Evolutionary conservation across 768 basidiomycete genomes (phyloP), one percentile per base, ranked within the genome.

Genomic region (Termitomyces sp.): DNA sequence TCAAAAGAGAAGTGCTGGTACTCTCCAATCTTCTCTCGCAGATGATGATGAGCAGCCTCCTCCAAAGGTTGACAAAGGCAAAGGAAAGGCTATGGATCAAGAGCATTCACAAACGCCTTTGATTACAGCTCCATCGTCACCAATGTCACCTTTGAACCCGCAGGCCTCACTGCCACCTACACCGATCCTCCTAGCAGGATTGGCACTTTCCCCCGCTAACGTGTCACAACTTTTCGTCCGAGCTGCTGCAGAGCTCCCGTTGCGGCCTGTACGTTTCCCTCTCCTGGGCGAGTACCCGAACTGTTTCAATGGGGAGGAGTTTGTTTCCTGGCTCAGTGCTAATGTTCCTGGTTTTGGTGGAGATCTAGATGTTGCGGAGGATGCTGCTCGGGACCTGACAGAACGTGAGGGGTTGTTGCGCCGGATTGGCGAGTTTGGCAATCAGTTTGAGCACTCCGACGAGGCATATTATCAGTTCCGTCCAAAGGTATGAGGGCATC

Each of bases 271-370:
- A 30, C 84, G 86, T 37, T 83, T 93, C 72, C 86, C 92, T 1
- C 72, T 94, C 14, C 66, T 94, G 11, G 91, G 91, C 45, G 90
- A 93, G 73, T 94, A 94, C 60, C 78, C 85, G 28, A 88, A 91
- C 56, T 87, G 88, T 57, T 95, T 96, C 71, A 85, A 84, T 16
- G 94, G 94, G 28, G 92, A 93, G 41, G 94, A 96, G 61, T 87
- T 97, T 60, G 89, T 88, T 9, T 78, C 80, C 5, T 97, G 93
- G 93, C 70, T 97, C 55, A 83, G 84, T 56, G 81, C 79, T 56
- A 86, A 89, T 60, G 85, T 95, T 2, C 81, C 83, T 58, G 90
- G 82, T 8, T 88, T 96, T 59, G 86, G 81, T 17, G 89, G 88
- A 19, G 88, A 79, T 67, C 72, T 90, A 54, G 92, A 94, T 57